Evolutionary conservation across 176 grass and related monocot genomes (phyloP).

Genomic region (Coix lacrymajobi): DNA sequence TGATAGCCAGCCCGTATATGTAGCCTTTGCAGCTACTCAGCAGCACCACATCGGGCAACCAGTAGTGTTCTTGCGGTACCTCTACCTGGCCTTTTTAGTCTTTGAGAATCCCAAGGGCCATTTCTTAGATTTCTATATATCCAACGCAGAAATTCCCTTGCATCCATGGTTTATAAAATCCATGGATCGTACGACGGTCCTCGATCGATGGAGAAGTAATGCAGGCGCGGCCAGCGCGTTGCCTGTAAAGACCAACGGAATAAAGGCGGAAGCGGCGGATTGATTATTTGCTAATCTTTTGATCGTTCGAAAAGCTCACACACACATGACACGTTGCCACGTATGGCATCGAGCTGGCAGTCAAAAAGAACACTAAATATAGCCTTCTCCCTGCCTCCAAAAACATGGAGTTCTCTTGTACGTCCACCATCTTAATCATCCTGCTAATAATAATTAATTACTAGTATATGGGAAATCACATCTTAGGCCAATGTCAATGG

Average conservation of each 20-base stretch:
- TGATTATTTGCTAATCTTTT: background rate
- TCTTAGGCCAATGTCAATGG: too few species aligned
- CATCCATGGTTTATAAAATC: background rate
- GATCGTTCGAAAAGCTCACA: background rate
- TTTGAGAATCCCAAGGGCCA: background rate
- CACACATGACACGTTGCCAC: slow-evolving; percentile 14
- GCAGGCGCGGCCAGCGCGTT: background rate
- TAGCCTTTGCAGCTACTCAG: background rate
- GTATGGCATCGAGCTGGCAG: slow-evolving; percentile 17
- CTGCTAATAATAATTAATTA: background rate
- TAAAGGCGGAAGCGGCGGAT: background rate
- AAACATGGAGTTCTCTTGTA: background rate
- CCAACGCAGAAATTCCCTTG: background rate
- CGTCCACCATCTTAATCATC: background rate
- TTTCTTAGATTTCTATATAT: background rate
- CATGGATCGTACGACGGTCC: background rate
- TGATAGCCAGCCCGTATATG: slow-evolving; percentile 16
- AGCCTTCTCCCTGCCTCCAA: background rate
- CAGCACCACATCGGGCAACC: slow-evolving; percentile 9
- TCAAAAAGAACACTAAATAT: slow-evolving; percentile 4
- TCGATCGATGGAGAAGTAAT: background rate
- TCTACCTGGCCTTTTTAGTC: background rate
- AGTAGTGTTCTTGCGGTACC: background rate
- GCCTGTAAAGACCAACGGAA: slow-evolving; percentile 21
- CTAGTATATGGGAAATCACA: background rate